Percentiles rank a stretch among this genome's conserved stretches.
Evolutionary conservation across 176 grass and related monocot genomes (phyloP).

Genomic region (Poa pratensis): DNA sequence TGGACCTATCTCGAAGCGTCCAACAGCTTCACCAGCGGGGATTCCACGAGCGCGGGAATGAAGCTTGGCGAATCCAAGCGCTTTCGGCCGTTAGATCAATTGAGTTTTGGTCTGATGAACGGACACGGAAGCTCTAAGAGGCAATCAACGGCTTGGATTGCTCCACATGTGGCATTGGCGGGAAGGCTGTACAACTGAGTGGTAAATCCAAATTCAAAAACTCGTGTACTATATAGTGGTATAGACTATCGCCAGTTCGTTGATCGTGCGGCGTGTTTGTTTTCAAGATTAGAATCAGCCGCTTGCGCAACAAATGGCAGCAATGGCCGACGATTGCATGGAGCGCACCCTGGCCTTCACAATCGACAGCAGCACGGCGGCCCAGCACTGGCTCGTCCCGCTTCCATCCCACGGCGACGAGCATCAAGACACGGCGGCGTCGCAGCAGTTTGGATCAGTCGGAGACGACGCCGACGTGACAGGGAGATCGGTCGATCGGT

Average conservation of each 20-base stretch:
- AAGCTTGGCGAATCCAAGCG: too few relatives aligned
- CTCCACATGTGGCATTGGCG: too few relatives aligned
- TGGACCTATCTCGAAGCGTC: too few relatives aligned
- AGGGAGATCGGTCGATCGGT: neutral
- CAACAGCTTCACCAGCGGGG: too few relatives aligned
- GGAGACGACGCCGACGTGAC: neutral
- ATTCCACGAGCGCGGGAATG: too few relatives aligned
- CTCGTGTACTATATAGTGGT: too few relatives aligned
- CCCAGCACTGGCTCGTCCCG: conserved; percentile 8
- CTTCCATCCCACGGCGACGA: neutral
- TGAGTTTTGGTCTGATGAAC: too few relatives aligned
- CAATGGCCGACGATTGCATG: conserved; percentile 4
- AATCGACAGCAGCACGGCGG: neutral
- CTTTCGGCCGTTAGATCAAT: too few relatives aligned
- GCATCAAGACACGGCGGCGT: neutral
- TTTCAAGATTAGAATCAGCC: neutral
- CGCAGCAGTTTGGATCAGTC: neutral
- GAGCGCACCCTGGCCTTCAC: neutral
- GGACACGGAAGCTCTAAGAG: too few relatives aligned
- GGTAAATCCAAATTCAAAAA: too few relatives aligned
- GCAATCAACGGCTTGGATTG: too few relatives aligned
- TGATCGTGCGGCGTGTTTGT: neutral
- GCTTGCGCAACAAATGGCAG: neutral
- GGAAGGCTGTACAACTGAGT: too few relatives aligned
- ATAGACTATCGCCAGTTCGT: neutral